Base-by-base conservation (phyloP, 108 stramenopile genomes). In the Schizochytrium sp. region DNA sequence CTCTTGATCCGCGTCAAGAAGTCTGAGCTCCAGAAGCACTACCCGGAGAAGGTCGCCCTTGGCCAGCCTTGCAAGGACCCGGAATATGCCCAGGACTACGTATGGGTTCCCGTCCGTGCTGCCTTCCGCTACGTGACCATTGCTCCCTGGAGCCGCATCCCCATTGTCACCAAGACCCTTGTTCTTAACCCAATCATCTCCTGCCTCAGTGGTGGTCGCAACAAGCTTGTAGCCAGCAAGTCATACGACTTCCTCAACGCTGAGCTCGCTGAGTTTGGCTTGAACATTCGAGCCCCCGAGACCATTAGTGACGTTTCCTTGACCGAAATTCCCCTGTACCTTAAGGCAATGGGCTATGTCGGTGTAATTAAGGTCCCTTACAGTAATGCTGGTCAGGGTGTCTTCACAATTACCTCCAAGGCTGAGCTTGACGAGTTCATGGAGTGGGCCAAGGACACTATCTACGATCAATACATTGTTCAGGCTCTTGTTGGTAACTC, bases 51-150 rank as follows among this genome's bases (percentile, higher is more conserved):
- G 45, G 44, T 47, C 1, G 46, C n/a, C 60, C 88, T 42, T 1
- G 46, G 44, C 88, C 28, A 83, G 76, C 76, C 76, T n/a, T 83
- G 76, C 53, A 10, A 17, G n/a, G 50, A 55, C 50, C 50, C 49
- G 53, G 64, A 69, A 44, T 69, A 19, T 0, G 3, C 76, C 28
- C 28, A 28, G 5, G 88, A 38, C 60, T 38, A 41, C 58, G 88
- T 61, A 17, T 89, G 89, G 89, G n/a, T 61, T 10, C 89, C 89
- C 0, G 89, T 89, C 44, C 46, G 55, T 12, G 89, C 89, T 7
- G 87, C 88, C 38, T 90, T 88, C 72, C 88, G 90, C 8, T 90
- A 90, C 72, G 90, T 90, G n/a, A 90, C 90, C 57, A 87, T 87
- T 59, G n/a, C 61, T 10, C 90, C 90, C 13, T 90, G 90, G 90